Evolutionary conservation across 1,139 yeast genomes (phyloP), one percentile per base, ranked within the genome.

Genomic region (Neolecta irregularis): DNA sequence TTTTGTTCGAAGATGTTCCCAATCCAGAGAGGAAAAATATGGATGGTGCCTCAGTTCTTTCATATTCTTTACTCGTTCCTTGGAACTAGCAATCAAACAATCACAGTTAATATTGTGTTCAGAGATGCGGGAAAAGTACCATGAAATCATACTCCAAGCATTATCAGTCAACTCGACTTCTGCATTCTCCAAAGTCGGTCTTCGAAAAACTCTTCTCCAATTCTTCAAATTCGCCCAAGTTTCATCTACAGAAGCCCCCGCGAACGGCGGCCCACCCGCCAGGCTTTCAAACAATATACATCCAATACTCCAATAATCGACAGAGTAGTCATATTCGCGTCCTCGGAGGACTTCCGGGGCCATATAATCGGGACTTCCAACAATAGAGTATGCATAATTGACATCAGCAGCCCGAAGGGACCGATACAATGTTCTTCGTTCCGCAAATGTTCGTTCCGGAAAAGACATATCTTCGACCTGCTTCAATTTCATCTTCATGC

Each of bases 311-410:
- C 99, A 91, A 56, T 91, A 91, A 61, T 91, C 99, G 43, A 91
- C 92, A 13, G 98, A 85, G 53, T 76, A 85, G 53, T 91, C 94
- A 55, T 91, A 91, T 42, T 76, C 75, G 49, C 77, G 77, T 6
- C 98, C 98, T 55, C 81, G 92, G 43, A 91, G 69, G 5, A 91
- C 96, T 55, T 91, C 99, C 38, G 91, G 65, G 1, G 99, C 98
- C 99, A 91, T 91, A 55, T 91, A 91, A 55, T 91, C 99, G 1
- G 99, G 99, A 5, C 93, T 79, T 0, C 99, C 99, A 8, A 91
- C 99, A 46, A 88, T 83, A 1, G 95, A 81, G 50, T 81, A 79
- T 13, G 99, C 98, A 48, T 77, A 74, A 48, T 78, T 80, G 32
- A 73, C 59, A 43, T 75, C 80, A 26, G 61, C 61, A 9, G 52